Conservation (phyloP, 2,329 filamentous ascomycete species). For the Davidsoniella eucalypti region DNA sequence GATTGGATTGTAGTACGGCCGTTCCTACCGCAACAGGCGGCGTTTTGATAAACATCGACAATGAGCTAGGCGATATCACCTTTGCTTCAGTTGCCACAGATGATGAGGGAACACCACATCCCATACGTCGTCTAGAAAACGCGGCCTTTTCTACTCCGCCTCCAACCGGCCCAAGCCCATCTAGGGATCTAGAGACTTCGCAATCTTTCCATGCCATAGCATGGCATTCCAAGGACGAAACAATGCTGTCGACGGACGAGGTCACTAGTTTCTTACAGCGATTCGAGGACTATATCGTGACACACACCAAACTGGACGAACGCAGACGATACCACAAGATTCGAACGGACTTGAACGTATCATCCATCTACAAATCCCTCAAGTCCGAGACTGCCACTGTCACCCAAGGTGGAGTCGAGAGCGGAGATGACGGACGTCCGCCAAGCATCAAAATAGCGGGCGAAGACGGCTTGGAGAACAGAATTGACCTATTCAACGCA, state of each 20-base stretch:
- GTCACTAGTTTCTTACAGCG: background rate
- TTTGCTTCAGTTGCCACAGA: background rate
- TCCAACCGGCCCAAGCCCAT: too few species aligned
- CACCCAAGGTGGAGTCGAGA: background rate
- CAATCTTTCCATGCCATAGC: background rate
- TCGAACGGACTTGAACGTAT: background rate
- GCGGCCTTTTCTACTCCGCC: background rate
- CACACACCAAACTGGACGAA: background rate
- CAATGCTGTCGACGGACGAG: background rate
- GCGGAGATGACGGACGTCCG: background rate
- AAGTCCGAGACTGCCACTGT: background rate
- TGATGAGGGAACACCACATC: background rate
- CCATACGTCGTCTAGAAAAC: background rate
- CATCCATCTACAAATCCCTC: background rate
- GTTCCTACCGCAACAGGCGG: background rate
- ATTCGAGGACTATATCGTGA: background rate
- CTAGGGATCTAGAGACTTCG: background rate
- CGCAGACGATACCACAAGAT: background rate
- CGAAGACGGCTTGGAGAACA: slow-evolving; percentile 18
- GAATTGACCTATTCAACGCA: slow-evolving; percentile 25
- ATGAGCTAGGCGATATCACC: background rate
- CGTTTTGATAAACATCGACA: background rate
- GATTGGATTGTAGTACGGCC: background rate
- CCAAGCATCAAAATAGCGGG: background rate
- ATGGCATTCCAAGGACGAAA: background rate